These are phyloP conservation scores for Solanum neorickii DNA, from an alignment of 257 asterid genomes.

Conservation along the genomic window DNA sequence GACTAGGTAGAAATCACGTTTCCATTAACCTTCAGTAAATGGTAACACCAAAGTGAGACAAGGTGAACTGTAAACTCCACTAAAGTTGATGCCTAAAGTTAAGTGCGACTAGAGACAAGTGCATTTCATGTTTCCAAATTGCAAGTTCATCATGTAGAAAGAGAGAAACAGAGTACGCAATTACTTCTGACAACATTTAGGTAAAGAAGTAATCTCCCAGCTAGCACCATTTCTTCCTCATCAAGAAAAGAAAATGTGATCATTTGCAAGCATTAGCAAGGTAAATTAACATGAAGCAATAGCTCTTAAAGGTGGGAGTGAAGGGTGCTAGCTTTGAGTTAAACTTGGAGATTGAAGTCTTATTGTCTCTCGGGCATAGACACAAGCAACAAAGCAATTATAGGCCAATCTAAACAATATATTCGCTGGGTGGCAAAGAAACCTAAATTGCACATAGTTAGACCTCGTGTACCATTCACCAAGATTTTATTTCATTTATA, in stretches of 20 bases:
- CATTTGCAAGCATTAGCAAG: background rate
- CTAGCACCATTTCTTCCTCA: background rate
- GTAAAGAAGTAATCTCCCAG: background rate
- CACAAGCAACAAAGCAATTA: background rate
- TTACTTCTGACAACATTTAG: background rate
- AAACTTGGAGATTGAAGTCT: background rate
- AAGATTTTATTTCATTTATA: background rate
- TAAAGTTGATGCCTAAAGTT: background rate
- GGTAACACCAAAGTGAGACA: background rate
- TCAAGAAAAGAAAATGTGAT: background rate
- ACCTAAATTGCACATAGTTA: background rate
- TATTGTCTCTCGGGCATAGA: background rate
- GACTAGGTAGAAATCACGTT: background rate
- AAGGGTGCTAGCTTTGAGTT: background rate
- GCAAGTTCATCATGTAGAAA: background rate
- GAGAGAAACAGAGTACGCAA: background rate
- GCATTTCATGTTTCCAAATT: background rate
- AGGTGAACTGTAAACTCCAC: background rate
- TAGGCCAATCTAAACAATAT: background rate
- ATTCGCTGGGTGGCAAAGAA: background rate
- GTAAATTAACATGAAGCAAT: background rate
- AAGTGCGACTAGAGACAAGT: background rate
- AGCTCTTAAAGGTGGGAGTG: background rate
- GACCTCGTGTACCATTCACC: background rate
- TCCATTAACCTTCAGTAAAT: background rate